Base-by-base conservation (phyloP, 2,329 filamentous ascomycete genomes). In the Microdochium paspali region DNA sequence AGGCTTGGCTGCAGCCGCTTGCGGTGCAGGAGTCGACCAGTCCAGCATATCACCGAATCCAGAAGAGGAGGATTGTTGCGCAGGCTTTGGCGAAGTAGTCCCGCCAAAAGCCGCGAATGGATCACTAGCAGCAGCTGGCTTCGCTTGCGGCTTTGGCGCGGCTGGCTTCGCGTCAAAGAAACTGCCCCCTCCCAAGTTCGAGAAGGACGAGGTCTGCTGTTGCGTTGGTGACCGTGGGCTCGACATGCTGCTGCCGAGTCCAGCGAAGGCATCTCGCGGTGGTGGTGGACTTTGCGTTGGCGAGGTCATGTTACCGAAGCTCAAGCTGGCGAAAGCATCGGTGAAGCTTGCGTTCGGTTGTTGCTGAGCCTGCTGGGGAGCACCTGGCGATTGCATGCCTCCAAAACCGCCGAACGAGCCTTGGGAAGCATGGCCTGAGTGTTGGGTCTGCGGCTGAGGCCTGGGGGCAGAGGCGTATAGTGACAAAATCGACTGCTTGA, bases 401-500 rank as follows among this genome's bases (percentile, higher is more conserved):
- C 85, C 83, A 58, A 90, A 87, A 0, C 82, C 79, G 18, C 85
- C 81, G 57, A 90, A 87, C 0, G 83, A 82, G 24, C 76, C 73
- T 32, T 76, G 75, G 12, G 77, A 74, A 30, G 72, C 71, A 61
- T 85, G 82, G 25, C 74, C 69, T 40, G 68, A 64, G 49, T 74
- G 71, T 46, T 67, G 71, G 21, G 74, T 67, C 10, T 64, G 67
- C 47, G 80, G 73, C 56, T 87, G 85, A n/a, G 87, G 82, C 60
- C 89, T 86, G 1, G 90, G 86, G 4, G 81, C 80, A 7, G 88
- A 86, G 10, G 90, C 89, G 62, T 98, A 98, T 15, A 98, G 77
- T 7, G 93, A 98, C 44, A 98, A 70, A 51, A 98, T 98, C 2
- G 91, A 97, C 66, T 96, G 91, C 68, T 98, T 98, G 50, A 98